phyloP scores from a whole-genome alignment of 768 basidiomycete genomes.

The Megacollybia marginata region DNA sequence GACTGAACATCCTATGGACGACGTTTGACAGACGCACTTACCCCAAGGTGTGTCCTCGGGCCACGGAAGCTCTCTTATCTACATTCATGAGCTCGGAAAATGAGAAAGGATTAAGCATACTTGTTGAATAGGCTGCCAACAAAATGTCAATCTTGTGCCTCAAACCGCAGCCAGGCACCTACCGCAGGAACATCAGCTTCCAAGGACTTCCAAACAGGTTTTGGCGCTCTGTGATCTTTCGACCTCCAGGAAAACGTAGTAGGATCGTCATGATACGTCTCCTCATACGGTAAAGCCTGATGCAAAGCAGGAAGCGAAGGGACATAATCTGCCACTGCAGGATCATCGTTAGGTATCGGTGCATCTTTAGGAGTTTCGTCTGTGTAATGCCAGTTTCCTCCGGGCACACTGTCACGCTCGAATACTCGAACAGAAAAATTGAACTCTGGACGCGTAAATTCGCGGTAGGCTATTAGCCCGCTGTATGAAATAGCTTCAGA shows the following conservation, averaged over 20 bases:
- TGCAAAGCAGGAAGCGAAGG: slow-evolving; percentile 29
- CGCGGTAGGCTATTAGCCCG: slow-evolving; percentile 29
- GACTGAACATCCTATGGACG: too few species aligned
- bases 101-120: slow-evolving; percentile 7
- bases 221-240: slow-evolving; percentile 28
- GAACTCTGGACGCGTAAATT: slow-evolving; percentile 25
- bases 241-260: slow-evolving; percentile 7
- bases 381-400: slow-evolving; percentile 37
- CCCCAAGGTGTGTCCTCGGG: too few species aligned
- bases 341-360: slow-evolving; percentile 27
- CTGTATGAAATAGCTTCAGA: slow-evolving; percentile 10
- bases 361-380: slow-evolving; percentile 27
- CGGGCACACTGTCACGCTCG: slow-evolving; percentile 30
- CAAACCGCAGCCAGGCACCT: background rate
- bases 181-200: slow-evolving; percentile 29
- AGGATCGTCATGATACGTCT: slow-evolving; percentile 16
- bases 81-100: background rate
- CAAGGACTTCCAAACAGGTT: slow-evolving; percentile 28
- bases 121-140: slow-evolving; percentile 5
- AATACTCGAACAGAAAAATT: slow-evolving; percentile 24
- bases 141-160: background rate
- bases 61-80: too few species aligned
- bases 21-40: too few species aligned
- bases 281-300: slow-evolving; percentile 19
- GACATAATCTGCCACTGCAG: slow-evolving; percentile 24